These are phyloP conservation scores for Leucosporidium creatinivorum DNA, from an alignment of 768 basidiomycete species.

Conservation along the genomic window DNA sequence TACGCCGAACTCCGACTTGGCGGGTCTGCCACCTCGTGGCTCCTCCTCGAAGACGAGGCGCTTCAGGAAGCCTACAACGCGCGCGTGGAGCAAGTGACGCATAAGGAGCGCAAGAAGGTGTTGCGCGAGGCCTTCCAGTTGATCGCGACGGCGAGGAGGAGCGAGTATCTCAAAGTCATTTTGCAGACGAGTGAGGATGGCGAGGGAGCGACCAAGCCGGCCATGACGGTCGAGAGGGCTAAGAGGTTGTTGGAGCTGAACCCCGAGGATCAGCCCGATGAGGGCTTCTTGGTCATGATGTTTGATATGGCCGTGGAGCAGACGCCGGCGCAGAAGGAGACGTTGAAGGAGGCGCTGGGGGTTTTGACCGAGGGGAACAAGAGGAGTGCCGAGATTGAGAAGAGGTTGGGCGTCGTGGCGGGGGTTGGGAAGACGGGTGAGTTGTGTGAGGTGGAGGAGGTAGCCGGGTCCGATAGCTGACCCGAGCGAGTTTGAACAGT, in stretches of 20 bases:
- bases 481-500: constrained; percentile 48
- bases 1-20: constrained; percentile 23
- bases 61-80: constrained; percentile 1
- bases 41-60: background rate
- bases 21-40: background rate
- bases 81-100: constrained; percentile 9
- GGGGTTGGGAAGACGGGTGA: constrained; percentile 42
- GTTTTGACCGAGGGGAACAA: constrained; percentile 64
- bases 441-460: background rate
- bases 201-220: background rate
- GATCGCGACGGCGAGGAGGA: constrained; percentile 1
- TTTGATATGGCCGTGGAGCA: background rate
- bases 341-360: constrained; percentile 52
- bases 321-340: constrained; percentile 17
- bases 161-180: constrained; percentile 8
- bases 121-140: constrained; percentile 2
- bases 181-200: constrained; percentile 2
- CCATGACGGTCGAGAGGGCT: constrained; percentile 13
- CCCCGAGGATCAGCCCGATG: constrained; percentile 58
- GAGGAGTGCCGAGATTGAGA: constrained; percentile 57
- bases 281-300: constrained; percentile 51
- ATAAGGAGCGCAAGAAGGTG: constrained; percentile 9
- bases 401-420: constrained; percentile 51
- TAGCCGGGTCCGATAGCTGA: no score
- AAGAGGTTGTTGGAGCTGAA: constrained; percentile 51